phyloP scores from a whole-genome alignment of 2,329 filamentous ascomycete genomes.

The Phyllosticta paracitricarpa region DNA sequence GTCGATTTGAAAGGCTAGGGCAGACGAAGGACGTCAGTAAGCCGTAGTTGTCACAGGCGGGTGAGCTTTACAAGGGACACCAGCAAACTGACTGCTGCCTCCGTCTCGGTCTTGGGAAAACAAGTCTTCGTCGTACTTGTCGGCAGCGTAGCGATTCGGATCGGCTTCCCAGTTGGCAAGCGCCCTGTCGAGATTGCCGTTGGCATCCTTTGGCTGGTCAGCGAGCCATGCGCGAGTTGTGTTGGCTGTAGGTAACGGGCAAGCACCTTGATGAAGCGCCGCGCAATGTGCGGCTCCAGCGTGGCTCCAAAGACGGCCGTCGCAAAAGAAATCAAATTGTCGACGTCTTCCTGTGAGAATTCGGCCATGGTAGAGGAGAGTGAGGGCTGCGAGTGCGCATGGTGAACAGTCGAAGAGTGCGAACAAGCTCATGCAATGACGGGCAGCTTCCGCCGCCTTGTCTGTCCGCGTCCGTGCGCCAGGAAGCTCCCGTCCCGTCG shows the following conservation, averaged over 20 bases:
- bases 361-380: slow-evolving; percentile 5
- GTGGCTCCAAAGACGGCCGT: neutral
- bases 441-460: neutral
- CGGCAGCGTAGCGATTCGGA: slow-evolving; percentile 6
- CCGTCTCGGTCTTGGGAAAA: slow-evolving; percentile 11
- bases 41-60: neutral
- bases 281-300: neutral
- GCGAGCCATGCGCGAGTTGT: neutral
- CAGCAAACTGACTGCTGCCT: slow-evolving; percentile 5
- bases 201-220: slow-evolving; percentile 7
- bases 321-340: neutral
- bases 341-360: slow-evolving; percentile 5
- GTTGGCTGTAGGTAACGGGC: neutral
- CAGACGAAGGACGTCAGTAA: neutral
- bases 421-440: neutral
- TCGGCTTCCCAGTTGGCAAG: slow-evolving; percentile 7
- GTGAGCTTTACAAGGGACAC: slow-evolving; percentile 6
- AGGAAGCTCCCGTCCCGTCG: too few species aligned
- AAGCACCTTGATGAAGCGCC: slow-evolving; percentile 6
- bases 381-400: neutral
- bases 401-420: neutral
- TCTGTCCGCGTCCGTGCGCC: too few species aligned
- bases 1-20: slow-evolving; percentile 10
- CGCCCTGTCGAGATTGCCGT: slow-evolving; percentile 3
- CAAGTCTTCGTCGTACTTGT: slow-evolving; percentile 9